These are phyloP conservation scores for Acephala macrosclerotiorum DNA, from an alignment of 2,329 filamentous ascomycete genomes.

Conservation along the genomic window DNA sequence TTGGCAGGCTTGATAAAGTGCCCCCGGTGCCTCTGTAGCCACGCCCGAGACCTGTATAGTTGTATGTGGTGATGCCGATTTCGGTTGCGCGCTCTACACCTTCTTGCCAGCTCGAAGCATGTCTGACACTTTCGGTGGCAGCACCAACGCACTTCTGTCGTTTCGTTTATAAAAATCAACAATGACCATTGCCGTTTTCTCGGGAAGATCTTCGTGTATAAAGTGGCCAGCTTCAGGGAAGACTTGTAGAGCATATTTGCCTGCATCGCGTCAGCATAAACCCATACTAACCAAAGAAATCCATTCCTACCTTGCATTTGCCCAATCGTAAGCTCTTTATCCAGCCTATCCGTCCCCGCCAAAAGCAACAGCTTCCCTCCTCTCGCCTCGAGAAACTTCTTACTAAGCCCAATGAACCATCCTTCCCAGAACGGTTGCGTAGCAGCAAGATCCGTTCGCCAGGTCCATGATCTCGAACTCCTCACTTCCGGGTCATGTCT, in stretches of 20 bases:
- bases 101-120: conserved; percentile 68
- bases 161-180: conserved; percentile 94
- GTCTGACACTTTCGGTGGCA: conserved; percentile 91
- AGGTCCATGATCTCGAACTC: conserved; percentile 64
- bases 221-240: conserved; percentile 97
- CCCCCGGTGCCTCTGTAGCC: too few species aligned
- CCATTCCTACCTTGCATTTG: conserved; percentile 88
- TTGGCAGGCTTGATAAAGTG: too few species aligned
- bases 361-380: conserved; percentile 87
- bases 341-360: conserved; percentile 87
- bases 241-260: conserved; percentile 95
- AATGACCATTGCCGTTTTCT: conserved; percentile 84
- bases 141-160: conserved; percentile 81
- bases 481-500: conserved; percentile 52
- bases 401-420: conserved; percentile 89
- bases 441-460: conserved; percentile 83
- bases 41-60: too few species aligned
- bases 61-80: neutral
- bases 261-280: conserved; percentile 48
- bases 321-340: conserved; percentile 92
- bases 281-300: too few species aligned
- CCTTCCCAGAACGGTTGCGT: conserved; percentile 94
- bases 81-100: conserved; percentile 45
- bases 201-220: conserved; percentile 92
- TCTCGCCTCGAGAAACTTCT: conserved; percentile 82